Base-by-base conservation (phyloP, 73 alveolate genomes). In the Symbiodinium natans region DNA sequence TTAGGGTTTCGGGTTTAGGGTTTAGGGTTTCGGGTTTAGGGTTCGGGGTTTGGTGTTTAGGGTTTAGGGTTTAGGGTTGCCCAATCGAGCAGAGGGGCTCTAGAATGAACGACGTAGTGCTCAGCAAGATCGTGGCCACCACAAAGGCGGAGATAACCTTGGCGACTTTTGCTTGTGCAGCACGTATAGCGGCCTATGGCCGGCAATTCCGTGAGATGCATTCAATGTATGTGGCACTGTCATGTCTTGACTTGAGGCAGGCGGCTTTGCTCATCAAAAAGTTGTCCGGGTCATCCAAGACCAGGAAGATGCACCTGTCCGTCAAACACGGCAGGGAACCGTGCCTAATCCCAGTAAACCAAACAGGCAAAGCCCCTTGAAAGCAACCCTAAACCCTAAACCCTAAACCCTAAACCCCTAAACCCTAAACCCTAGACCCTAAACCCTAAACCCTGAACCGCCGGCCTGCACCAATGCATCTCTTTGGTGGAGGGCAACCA, bases 291-390 rank as follows among this genome's bases (percentile, higher is more conserved):
- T 88, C 95, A 73, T 88, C 95, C 48, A 88, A 31, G 10, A 88
- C 86, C 29, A 88, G 86, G 95, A 88, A 88, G 74, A 88, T 63
- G 73, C 95, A 88, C 95, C 95, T 87, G 94, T 13, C 86, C n/a
- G 15, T 1, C 83, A 73, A 0, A 73, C 21, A n/a, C 83, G 40
- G 29, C 13, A 54, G 29, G 38, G 31, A n/a, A 27, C 82, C 10
- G 83, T 17, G 40, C 13, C 13, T 21, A 21, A 21, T 54, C n/a
- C n/a, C n/a, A n/a, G n/a, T 48, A 10, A 17, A 10, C 63, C 63
- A 48, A 48, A 48, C 63, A 17, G 31, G 34, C 8, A 68, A 6
- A 43, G 56, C 56, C 11, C 56, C 56, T 43, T 11, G 56, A 43
- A 43, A 43, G 56, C 56, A 43, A 11, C 56, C 5, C 56, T 5